Base-by-base conservation (phyloP, 2,329 filamentous ascomycete genomes). In the Ophiocordyceps camponoti-leonardi region DNA sequence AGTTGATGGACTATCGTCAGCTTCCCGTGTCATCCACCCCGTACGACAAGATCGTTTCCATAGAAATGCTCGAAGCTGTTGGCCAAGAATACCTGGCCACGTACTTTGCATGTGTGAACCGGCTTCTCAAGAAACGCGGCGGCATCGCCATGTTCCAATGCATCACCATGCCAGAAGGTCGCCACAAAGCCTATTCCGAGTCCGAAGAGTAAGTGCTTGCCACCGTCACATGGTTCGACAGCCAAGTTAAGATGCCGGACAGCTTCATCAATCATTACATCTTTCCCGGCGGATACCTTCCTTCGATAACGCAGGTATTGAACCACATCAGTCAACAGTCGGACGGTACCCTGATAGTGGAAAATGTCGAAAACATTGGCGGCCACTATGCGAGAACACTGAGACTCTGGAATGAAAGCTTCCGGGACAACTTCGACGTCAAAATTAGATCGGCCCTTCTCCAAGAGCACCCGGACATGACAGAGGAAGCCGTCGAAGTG, bases 61-160 rank as follows among this genome's bases (percentile, higher is more conserved):
- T 86, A 47, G 83, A 86, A 56, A 86, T 86, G 83, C 65, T 86
- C 20, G 83, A 86, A 62, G 79, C 79, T 1, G 82, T 86, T 0
- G 82, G 82, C 3, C 66, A 71, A 44, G 77, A 82, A 54, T 85
- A 75, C 52, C 60, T 86, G 30, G 66, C 69, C 19, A 79, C 73
- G 2, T 86, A 85, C 56, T 86, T 86, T 56, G 62, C 66, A 18
- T 75, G 73, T 51, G 67, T 86, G 44, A 66, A 84, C 52, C 65
- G 66, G 47, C 58, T 84, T 30, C 59, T 86, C 41, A 84, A 86
- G 59, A 69, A 67, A 43, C 68, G 80, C 16, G 77, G 76, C 3
- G 77, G 80, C 1, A 72, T 84, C 41, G 79, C 76, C 7, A 74
- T 81, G 43, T 83, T 86, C 59, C 82, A 86, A 58, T 84, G 81